Evolutionary conservation across 441 rosid genomes (phyloP).

Genomic region (Populus hybrid): DNA sequence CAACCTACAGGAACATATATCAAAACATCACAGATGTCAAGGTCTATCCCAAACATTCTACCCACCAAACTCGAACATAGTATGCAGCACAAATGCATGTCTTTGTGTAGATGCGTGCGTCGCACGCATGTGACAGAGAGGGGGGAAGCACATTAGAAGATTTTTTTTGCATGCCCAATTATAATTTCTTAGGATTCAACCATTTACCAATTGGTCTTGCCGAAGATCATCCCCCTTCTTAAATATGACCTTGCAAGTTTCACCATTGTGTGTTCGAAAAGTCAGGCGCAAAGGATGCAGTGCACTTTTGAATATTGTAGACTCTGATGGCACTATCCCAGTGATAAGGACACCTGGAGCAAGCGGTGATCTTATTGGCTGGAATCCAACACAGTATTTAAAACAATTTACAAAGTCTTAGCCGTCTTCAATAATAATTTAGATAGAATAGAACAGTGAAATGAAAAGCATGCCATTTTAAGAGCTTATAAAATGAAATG

Average conservation of each 20-base stretch:
- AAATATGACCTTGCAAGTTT: conserved; percentile 78
- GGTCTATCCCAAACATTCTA: not conserved
- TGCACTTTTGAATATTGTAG: conserved; percentile 92
- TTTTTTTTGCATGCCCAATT: not conserved
- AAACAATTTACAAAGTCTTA: conserved; percentile 9
- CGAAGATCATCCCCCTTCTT: conserved; percentile 99
- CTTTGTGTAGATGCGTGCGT: too few species aligned
- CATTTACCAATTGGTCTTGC: conserved; percentile 93
- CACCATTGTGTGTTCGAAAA: conserved; percentile 77
- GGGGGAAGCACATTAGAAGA: not conserved
- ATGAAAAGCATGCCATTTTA: too few species aligned
- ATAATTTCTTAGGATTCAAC: conserved; percentile 13
- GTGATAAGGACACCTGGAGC: conserved; percentile 76
- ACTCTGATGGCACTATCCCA: conserved; percentile 92
- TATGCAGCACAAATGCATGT: not conserved
- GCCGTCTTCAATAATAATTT: conserved; percentile 11
- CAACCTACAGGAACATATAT: conserved; percentile 56
- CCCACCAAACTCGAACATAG: not conserved
- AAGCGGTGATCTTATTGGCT: conserved; percentile 93
- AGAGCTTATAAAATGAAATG: conserved; percentile 10
- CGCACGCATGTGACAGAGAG: not conserved
- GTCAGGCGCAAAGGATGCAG: conserved; percentile 87
- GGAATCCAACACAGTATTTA: conserved; percentile 25
- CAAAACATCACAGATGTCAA: conserved; percentile 12
- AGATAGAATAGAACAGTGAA: not conserved